Conservation (phyloP, 345 rosid species). For the Sisymbrium irio region DNA sequence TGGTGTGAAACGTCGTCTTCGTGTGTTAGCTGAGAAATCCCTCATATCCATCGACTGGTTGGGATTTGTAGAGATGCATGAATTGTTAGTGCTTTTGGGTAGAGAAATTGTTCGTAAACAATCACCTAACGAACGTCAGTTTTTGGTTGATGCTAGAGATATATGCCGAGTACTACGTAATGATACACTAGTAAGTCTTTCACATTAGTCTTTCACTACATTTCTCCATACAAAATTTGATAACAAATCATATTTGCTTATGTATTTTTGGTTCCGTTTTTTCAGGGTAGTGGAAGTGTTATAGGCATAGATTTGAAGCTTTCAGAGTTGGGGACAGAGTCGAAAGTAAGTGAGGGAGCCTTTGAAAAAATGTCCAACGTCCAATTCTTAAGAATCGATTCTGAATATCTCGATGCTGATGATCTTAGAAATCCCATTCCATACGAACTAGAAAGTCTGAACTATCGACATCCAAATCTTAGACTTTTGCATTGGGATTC, state of each 20-base stretch:
- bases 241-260: not conserved
- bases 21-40: too few relatives aligned
- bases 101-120: conserved; percentile 24
- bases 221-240: not conserved
- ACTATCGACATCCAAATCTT: not conserved
- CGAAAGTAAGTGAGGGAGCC: not conserved
- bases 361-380: conserved; percentile 18
- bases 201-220: not conserved
- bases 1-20: too few relatives aligned
- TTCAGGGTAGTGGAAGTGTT: conserved; percentile 16
- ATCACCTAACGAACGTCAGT: conserved; percentile 13
- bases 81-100: not conserved
- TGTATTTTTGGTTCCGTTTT: not conserved
- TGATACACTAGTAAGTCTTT: conserved; percentile 14
- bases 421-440: not conserved
- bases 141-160: conserved; percentile 26
- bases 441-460: not conserved
- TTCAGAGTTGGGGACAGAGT: not conserved
- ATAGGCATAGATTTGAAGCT: not conserved
- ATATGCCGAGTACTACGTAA: conserved; percentile 4
- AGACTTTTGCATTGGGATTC: conserved; percentile 12
- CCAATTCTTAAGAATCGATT: not conserved
- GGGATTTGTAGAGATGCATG: not conserved
- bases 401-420: too few relatives aligned
- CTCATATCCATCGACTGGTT: not conserved